phyloP scores from a whole-genome alignment of 805 yeast species.

The Nakazawaea pomicola region DNA sequence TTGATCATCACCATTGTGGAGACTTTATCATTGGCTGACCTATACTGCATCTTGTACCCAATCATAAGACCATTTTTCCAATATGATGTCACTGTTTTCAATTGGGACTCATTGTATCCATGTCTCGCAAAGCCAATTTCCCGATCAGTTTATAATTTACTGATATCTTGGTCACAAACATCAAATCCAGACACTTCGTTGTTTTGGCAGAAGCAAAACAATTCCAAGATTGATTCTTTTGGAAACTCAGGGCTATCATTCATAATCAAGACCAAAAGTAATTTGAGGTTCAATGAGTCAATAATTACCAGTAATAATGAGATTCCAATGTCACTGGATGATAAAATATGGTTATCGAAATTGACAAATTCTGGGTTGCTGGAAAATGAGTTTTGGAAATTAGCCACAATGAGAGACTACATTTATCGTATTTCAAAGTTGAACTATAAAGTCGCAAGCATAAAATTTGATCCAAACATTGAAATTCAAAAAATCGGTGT shows the following conservation, averaged over 20 bases:
- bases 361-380: slow-evolving; percentile 68
- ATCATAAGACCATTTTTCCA: slow-evolving; percentile 69
- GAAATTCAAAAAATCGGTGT: slow-evolving; percentile 30
- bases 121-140: slow-evolving; percentile 66
- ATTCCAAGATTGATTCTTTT: slow-evolving; percentile 30
- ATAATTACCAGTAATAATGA: slow-evolving; percentile 32
- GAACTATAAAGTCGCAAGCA: slow-evolving; percentile 18
- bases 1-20: slow-evolving; percentile 59
- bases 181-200: slow-evolving; percentile 42
- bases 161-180: slow-evolving; percentile 66
- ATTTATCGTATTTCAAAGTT: slow-evolving; percentile 52
- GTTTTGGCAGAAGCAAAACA: slow-evolving; percentile 65
- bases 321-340: slow-evolving; percentile 57
- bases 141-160: slow-evolving; percentile 56
- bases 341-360: slow-evolving; percentile 67
- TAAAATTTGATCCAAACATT: slow-evolving; percentile 15
- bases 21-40: slow-evolving; percentile 68
- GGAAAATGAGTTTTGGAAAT: slow-evolving; percentile 77
- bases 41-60: slow-evolving; percentile 80
- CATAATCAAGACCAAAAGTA: slow-evolving; percentile 20
- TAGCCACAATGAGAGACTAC: slow-evolving; percentile 65
- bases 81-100: slow-evolving; percentile 67
- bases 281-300: slow-evolving; percentile 14
- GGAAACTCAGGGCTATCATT: slow-evolving; percentile 38
- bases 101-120: slow-evolving; percentile 61